A percentile compares a stretch with the other conserved stretches of the same genome.
phyloP scores from a whole-genome alignment of 225 moss, liverwort and hornwort species.

The Anthoceros angustus region DNA sequence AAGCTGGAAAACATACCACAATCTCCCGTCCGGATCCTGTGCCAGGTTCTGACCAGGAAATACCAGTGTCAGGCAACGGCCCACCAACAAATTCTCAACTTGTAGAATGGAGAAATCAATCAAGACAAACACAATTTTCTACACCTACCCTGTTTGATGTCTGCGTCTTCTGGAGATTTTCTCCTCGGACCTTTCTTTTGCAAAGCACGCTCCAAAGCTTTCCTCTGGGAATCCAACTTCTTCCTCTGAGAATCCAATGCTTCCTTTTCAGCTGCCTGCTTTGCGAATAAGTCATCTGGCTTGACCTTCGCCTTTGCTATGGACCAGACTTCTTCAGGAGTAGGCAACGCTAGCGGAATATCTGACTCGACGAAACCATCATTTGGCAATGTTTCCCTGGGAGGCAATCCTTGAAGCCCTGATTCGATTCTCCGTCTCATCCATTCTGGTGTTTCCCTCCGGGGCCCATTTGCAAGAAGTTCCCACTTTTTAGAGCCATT shows the following conservation, averaged over 20 bases:
- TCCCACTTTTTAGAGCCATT: conserved; percentile 45
- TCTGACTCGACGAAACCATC: conserved; percentile 31
- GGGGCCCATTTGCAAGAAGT: conserved; percentile 65
- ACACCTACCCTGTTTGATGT: conserved; percentile 36
- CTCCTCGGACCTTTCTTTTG: conserved; percentile 37
- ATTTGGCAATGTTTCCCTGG: conserved; percentile 24
- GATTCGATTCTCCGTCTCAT: conserved; percentile 54
- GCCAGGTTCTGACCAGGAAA: conserved; percentile 40
- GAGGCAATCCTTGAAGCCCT: conserved; percentile 51
- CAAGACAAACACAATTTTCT: neutral
- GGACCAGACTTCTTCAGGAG: conserved; percentile 55
- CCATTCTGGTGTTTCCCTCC: conserved; percentile 66
- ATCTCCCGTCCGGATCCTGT: conserved; percentile 67
- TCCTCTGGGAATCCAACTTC: conserved; percentile 60
- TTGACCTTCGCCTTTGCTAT: conserved; percentile 43
- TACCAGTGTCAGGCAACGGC: no score
- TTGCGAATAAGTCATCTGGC: conserved; percentile 51
- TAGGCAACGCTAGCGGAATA: conserved; percentile 47
- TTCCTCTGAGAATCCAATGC: conserved; percentile 63
- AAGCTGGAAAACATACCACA: conserved; percentile 30
- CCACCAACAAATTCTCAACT: neutral
- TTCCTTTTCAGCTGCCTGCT: conserved; percentile 65
- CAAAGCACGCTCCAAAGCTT: conserved; percentile 49
- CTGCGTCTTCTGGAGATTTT: conserved; percentile 31
- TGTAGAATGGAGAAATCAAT: neutral